Evolutionary conservation across 495 filamentous ascomycete genomes (phyloP).

Genomic region (Cercophora samala): DNA sequence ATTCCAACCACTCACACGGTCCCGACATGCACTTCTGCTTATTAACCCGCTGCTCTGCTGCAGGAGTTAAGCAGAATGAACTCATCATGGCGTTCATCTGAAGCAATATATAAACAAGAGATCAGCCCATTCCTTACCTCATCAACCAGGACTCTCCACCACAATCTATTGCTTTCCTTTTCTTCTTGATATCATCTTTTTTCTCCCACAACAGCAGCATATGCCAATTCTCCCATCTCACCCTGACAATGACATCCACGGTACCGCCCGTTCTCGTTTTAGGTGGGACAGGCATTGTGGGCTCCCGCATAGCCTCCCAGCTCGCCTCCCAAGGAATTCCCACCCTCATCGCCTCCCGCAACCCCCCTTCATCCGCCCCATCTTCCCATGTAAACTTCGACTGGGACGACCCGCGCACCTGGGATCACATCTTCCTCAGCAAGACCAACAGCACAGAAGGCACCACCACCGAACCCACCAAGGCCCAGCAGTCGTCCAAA

Average conservation of each 20-base stretch:
- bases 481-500: background rate
- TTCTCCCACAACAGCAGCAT: background rate
- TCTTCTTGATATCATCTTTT: background rate
- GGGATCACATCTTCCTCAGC: slow-evolving; percentile 30
- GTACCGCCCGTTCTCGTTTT: slow-evolving; percentile 38
- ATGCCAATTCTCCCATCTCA: background rate
- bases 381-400: slow-evolving; percentile 42
- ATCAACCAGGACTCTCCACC: background rate
- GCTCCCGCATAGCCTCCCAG: slow-evolving; percentile 40
- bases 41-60: background rate
- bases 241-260: slow-evolving; percentile 8
- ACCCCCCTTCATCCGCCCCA: slow-evolving; percentile 11
- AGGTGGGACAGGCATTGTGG: slow-evolving; percentile 50
- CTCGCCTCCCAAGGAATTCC: slow-evolving; percentile 31
- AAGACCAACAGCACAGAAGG: background rate
- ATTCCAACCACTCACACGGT: background rate
- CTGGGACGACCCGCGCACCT: slow-evolving; percentile 46
- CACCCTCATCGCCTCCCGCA: slow-evolving; percentile 43
- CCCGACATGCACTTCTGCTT: background rate
- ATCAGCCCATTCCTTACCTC: background rate
- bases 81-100: slow-evolving; percentile 13
- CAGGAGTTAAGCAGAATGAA: background rate
- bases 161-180: background rate
- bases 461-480: background rate
- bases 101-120: background rate